Base-by-base conservation (phyloP, 2,329 filamentous ascomycete genomes). In the Pseudogymnoascus sp. region DNA sequence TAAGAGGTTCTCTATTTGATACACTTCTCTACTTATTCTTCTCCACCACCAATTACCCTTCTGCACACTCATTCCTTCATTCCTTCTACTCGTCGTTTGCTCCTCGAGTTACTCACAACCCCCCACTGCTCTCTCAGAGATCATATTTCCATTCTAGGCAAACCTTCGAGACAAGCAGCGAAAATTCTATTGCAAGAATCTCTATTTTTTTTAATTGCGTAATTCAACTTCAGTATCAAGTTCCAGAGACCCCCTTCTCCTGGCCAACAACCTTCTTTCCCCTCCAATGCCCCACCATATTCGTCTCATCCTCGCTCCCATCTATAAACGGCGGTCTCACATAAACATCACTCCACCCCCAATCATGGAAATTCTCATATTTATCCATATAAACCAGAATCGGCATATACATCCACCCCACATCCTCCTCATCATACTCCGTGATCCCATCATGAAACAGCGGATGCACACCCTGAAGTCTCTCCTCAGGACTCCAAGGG, bases 361-460 rank as follows among this genome's bases (percentile, higher is more conserved):
- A 10, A 16, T 60, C 13, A 23, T 60, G 51, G 51, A 60, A 60
- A 2, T 31, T 60, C 13, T 60, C 51, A 6, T 60, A 60, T 31
- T 16, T 60, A 60, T 60, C 51, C 51, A 16, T 31, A 60, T 28
- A 60, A 60, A n/a, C 31, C 11, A 60, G 51, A 31, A 60, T 23
- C n/a, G 51, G 51, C 51, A 60, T 31, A 6, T 60, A 60, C 51
- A 60, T 60, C 51, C 51, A 60, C 5, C 51, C 51, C 6, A 60
- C 51, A 31, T 60, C 21, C n/a, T 60, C 51, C 14, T 60, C 51
- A 2, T 60, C 23, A 60, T n/a, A 60, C 51, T 31, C 51, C 6
- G 51, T 60, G 51, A 60, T 31, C 51, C 51, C 13, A 13, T 60
- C 23, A 60, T 60, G 23, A 16, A 31, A 60, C 23, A 23, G 51